Evolutionary conservation across 768 basidiomycete genomes (phyloP).

Genomic region (Udeniomyces megalosporus): DNA sequence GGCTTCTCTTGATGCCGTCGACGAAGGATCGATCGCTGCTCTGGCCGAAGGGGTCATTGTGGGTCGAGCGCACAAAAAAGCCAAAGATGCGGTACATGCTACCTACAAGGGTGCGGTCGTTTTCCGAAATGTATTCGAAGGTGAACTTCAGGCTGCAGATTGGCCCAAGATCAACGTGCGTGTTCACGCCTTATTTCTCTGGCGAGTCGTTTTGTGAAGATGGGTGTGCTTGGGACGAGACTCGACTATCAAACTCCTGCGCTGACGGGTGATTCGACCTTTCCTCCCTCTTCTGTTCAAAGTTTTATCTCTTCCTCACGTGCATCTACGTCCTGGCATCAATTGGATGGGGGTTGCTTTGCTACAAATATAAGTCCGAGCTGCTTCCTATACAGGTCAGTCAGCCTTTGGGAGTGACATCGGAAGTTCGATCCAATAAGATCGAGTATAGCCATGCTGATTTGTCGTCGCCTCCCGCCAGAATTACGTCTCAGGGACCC

Average conservation of each 20-base stretch:
- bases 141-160: slow-evolving; percentile 76
- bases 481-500: slow-evolving; percentile 81
- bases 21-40: not conserved
- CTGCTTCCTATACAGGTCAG: slow-evolving; percentile 71
- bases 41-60: too few relatives aligned
- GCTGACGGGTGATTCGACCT: not conserved
- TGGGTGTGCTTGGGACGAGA: not conserved
- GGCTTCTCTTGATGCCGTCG: not conserved
- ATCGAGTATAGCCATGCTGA: not conserved
- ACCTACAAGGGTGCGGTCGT: slow-evolving; percentile 60
- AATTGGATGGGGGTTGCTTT: slow-evolving; percentile 63
- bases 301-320: slow-evolving; percentile 83
- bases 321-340: slow-evolving; percentile 57
- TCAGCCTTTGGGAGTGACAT: not conserved
- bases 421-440: not conserved
- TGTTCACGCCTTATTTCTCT: slow-evolving; percentile 10
- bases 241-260: too few relatives aligned
- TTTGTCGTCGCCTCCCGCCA: slow-evolving; percentile 24
- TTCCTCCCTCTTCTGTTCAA: not conserved
- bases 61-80: not conserved
- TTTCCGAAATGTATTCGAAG: slow-evolving; percentile 76
- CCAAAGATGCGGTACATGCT: slow-evolving; percentile 41
- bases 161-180: slow-evolving; percentile 92
- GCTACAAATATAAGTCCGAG: slow-evolving; percentile 62
- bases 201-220: too few relatives aligned